Percentiles rank a stretch among this genome's conserved stretches.
These are phyloP conservation scores for Rusavskia elegans DNA, from an alignment of 495 filamentous ascomycete genomes.

Conservation along the genomic window DNA sequence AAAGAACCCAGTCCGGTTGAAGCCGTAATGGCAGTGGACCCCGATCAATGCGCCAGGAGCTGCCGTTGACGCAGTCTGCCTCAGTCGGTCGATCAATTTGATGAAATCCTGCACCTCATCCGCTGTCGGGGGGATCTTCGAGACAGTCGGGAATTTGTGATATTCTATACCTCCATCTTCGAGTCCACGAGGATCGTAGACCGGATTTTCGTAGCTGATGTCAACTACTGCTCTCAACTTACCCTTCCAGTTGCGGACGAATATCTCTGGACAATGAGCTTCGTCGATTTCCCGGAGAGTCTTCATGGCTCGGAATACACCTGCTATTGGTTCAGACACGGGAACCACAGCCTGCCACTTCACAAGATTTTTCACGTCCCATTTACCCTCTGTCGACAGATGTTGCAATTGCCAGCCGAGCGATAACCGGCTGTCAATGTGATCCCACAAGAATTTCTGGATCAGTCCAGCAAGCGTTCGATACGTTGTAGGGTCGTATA, in stretches of 20 bases:
- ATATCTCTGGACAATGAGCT: slow-evolving; percentile 58
- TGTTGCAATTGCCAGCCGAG: slow-evolving; percentile 83
- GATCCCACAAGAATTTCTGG: slow-evolving; percentile 58
- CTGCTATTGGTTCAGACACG: slow-evolving; percentile 59
- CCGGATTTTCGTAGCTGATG: slow-evolving; percentile 73
- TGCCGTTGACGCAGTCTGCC: slow-evolving; percentile 11
- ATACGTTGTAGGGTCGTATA: slow-evolving; percentile 63
- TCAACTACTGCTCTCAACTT: slow-evolving; percentile 65
- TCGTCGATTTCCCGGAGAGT: slow-evolving; percentile 78
- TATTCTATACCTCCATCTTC: slow-evolving; percentile 60
- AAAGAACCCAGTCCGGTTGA: slow-evolving; percentile 82
- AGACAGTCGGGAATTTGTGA: slow-evolving; percentile 79
- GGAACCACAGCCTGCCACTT: slow-evolving; percentile 74
- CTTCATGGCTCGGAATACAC: slow-evolving; percentile 73
- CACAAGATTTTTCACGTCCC: slow-evolving; percentile 91
- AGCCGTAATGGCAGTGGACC: slow-evolving; percentile 92
- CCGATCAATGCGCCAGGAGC: slow-evolving; percentile 36
- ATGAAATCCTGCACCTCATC: slow-evolving; percentile 69
- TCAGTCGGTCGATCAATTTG: slow-evolving; percentile 55
- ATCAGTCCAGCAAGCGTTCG: slow-evolving; percentile 68
- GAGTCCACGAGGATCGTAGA: slow-evolving; percentile 66
- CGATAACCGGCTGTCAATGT: slow-evolving; percentile 61
- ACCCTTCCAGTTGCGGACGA: slow-evolving; percentile 49
- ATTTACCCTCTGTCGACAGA: slow-evolving; percentile 77
- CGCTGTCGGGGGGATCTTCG: slow-evolving; percentile 71